phyloP scores from a whole-genome alignment of 371 early-diverging fungal genomes.

The Aphelidium insulamus region DNA sequence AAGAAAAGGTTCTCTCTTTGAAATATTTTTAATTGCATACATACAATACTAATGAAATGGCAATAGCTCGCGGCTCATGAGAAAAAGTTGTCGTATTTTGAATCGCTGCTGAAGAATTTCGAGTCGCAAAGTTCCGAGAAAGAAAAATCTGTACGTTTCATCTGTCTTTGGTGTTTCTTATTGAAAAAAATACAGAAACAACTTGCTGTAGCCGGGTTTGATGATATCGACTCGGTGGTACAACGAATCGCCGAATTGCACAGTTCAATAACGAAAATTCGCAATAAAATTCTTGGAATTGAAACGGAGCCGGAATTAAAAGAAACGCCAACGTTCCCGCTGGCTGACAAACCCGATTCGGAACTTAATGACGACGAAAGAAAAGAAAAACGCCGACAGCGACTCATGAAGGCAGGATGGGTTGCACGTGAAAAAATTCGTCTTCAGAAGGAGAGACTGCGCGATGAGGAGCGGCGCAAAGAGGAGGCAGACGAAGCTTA shows the following conservation, averaged over 20 bases:
- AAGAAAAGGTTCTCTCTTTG: conserved; percentile 36
- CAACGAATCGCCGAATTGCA: too few species aligned
- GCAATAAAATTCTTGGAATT: too few species aligned
- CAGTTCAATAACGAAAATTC: too few species aligned
- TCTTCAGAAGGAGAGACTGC: conserved; percentile 36
- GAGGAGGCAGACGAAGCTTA: too few species aligned
- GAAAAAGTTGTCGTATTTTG: conserved; percentile 12
- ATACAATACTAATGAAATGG: neutral
- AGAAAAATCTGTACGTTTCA: too few species aligned
- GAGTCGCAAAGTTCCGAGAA: too few species aligned
- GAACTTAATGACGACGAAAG: conserved; percentile 44
- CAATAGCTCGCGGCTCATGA: conserved; percentile 10
- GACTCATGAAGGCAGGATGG: conserved; percentile 49
- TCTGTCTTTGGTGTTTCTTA: too few species aligned
- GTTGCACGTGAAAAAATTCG: conserved; percentile 59
- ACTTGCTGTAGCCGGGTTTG: too few species aligned
- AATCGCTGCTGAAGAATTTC: neutral
- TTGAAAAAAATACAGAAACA: too few species aligned
- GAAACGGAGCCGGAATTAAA: too few species aligned
- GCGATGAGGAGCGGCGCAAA: too few species aligned
- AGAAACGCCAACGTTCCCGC: conserved; percentile 43
- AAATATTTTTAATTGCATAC: conserved; percentile 1
- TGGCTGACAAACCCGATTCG: conserved; percentile 58
- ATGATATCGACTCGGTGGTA: too few species aligned
- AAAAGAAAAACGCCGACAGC: conserved; percentile 67